These are phyloP conservation scores for Penicillium thymicola DNA, from an alignment of 2,329 filamentous ascomycete genomes.

Conservation along the genomic window DNA sequence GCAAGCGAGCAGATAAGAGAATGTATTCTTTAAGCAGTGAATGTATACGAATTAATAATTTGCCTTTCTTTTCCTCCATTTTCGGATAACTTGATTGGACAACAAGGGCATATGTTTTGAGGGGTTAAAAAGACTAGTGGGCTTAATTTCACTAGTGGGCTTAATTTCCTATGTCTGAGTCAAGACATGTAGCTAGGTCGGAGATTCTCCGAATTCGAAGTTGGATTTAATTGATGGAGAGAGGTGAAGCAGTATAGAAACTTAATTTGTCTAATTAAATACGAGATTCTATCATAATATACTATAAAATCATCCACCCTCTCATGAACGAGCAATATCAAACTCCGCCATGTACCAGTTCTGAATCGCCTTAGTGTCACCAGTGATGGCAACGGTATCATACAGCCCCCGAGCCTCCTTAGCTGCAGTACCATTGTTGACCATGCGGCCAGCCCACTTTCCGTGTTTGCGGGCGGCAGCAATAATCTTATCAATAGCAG, in stretches of 20 bases:
- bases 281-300: not conserved
- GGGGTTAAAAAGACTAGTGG: not conserved
- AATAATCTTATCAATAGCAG: conserved; percentile 58
- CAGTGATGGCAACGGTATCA: conserved; percentile 48
- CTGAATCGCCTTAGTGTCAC: conserved; percentile 49
- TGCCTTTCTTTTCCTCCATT: too few species aligned
- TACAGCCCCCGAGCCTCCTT: conserved; percentile 41
- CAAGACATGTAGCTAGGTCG: not conserved
- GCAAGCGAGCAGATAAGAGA: too few species aligned
- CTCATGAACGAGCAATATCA: conserved; percentile 38
- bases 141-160: too few species aligned
- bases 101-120: not conserved
- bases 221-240: not conserved
- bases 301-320: not conserved
- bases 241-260: too few species aligned
- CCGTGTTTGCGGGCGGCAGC: conserved; percentile 58
- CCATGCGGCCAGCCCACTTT: conserved; percentile 60
- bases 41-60: not conserved
- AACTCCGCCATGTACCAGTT: conserved; percentile 49
- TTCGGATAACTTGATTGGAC: not conserved
- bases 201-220: not conserved
- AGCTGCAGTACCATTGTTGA: conserved; percentile 44
- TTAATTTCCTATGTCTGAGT: not conserved
- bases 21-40: too few species aligned
- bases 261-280: conserved; percentile 2